These are phyloP conservation scores for Lipomyces chichibuensis DNA, from an alignment of 805 yeast genomes.

Conservation along the genomic window DNA sequence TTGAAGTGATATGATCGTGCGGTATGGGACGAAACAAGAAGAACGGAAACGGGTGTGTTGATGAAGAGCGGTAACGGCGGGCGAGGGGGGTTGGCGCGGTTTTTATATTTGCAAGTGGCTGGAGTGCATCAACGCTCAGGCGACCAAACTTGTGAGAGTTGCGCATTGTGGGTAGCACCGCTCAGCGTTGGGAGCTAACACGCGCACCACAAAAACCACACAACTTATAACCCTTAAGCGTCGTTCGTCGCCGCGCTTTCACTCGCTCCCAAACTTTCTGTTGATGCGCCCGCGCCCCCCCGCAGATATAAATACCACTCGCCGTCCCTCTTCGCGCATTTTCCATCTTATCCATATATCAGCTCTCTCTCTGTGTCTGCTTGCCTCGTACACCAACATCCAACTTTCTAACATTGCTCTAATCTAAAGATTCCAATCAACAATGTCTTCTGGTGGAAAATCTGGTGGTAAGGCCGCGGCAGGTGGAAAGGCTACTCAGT, in stretches of 20 bases:
- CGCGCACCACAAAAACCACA: not conserved
- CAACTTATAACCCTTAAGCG: not conserved
- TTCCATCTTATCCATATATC: not conserved
- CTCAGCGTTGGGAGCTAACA: not conserved
- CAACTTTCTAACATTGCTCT: conserved; percentile 49
- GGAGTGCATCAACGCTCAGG: conserved; percentile 19
- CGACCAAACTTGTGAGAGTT: not conserved
- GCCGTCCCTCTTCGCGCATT: conserved; percentile 18
- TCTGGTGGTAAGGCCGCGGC: conserved; percentile 63
- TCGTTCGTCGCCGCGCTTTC: not conserved
- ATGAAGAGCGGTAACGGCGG: conserved; percentile 11
- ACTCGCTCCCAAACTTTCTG: not conserved
- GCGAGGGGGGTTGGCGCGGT: conserved; percentile 28
- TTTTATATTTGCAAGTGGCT: conserved; percentile 24
- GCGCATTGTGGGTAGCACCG: not conserved
- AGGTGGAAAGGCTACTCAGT: conserved; percentile 92
- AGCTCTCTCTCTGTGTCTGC: not conserved
- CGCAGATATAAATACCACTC: conserved; percentile 27
- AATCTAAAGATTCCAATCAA: conserved; percentile 45
- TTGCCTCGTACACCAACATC: not conserved
- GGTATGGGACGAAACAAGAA: not conserved
- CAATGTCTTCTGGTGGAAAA: conserved; percentile 56
- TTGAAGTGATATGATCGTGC: not conserved
- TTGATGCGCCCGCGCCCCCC: conserved; percentile 25
- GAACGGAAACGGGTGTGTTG: not conserved